Evolutionary conservation across 73 alveolate genomes (phyloP), one percentile per base, ranked within the genome.

Genomic region (Durusdinium trenchii): DNA sequence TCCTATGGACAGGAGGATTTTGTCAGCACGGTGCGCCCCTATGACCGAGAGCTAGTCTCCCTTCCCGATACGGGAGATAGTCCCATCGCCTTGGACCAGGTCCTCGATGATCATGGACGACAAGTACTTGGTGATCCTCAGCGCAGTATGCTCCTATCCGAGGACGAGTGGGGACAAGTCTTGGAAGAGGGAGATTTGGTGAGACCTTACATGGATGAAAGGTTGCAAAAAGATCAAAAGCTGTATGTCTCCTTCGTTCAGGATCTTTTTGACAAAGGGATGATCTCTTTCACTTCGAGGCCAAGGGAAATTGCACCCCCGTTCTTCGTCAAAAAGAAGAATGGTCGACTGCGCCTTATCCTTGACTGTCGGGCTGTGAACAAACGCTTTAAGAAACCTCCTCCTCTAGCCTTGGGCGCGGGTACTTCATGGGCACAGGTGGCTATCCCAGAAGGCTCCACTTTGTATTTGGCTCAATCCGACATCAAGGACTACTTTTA

Each of bases 21-120:
- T n/a, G n/a, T n/a, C n/a, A n/a, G n/a, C n/a, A 86, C 95, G 20
- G 95, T 86, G 9, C 47, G 95, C 14, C 95, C 95, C 36, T 86
- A 20, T 82, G 12, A 35, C 57, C 1, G 23, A 47, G 95, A 57
- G 82, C 95, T 86, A 0, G 95, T 86, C 23, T 86, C 95, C 45
- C 50, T 86, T 79, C 95, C 95, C 18, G 57, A 6, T 23, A 82
- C 60, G 45, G 95, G 95, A 23, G 78, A 79, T 51, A 60, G 40
- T 6, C 82, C 81, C 6, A 79, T 82, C 40, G 36, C 52, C 0
- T 81, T 52, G 35, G 47, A 20, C 4, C 62, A 60, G 20, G 64
- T 86, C n/a, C 35, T 86, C 45, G 95, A 54, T 86, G 43, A 32
- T 30, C 10, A 3, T 54, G 95, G 82, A 40, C 82, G 95, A 43